Base-by-base conservation (phyloP, 2,329 filamentous ascomycete species). In the Talaromyces sp. region DNA sequence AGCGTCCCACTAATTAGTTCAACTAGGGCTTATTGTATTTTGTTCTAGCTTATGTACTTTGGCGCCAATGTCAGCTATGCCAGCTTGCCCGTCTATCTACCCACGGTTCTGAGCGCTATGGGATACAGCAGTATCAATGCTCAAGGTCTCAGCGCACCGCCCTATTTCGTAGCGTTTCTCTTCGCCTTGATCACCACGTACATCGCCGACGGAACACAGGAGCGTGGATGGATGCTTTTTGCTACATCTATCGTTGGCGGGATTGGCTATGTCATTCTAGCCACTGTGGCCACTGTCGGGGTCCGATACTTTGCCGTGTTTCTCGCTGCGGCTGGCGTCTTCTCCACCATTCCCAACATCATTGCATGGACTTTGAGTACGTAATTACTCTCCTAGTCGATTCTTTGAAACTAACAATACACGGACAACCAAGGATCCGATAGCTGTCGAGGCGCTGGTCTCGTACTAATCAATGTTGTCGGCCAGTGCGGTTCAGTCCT, bases 61-160 rank as follows among this genome's bases (percentile, higher is more conserved):
- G 21, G 24, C 2, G 21, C 26, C 26, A 52, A 52, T 29, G 48
- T 52, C 48, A 29, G 48, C 19, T 79, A 77, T 58, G 73, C 75
- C 0, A 71, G 68, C 1, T 65, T 79, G 3, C 74, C 77, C 3
- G 74, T 74, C 21, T 79, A 77, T 53, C 68, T 79, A 1, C 77
- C 77, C 0, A 78, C 75, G 6, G 78, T 79, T 51, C 64, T 79
- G 10, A 35, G 70, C 27, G 70, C 73, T 26, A 73, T 79, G 71
- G 77, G 77, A 3, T 77, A 75, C 58, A 72, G 68, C 0, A 67
- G 68, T 3, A 62, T 79, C 57, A 67, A 74, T 27, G 74, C 77
- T 0, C 76, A 79, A 59, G 77, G 77, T 0, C 66, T 79, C 0
- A 70, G 74, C 0, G 77, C 77, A 0, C 77, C 76, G 0, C 71